Evolutionary conservation across 306 rosid genomes (phyloP), one percentile per base, ranked within the genome.

Genomic region (Glycine tomentella): DNA sequence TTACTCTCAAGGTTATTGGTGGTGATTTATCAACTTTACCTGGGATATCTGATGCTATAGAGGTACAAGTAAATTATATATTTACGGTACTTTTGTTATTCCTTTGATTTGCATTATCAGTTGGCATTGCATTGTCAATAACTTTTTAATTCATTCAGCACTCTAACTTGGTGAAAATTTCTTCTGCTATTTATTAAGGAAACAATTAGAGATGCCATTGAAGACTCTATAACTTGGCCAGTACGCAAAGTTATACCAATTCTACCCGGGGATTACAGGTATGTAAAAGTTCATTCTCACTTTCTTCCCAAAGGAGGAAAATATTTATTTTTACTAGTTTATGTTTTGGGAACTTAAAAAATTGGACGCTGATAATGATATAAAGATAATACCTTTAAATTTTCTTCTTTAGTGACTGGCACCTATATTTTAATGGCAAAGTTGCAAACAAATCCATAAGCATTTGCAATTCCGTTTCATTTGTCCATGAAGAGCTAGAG

Each of bases 161-260:
- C 34, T 61, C 45, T 62, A 48, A 25, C 33, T 53, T 8, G 8
- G 36, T 31, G 46, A 34, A 57, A 49, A 62, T 56, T 53, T 72
- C 52, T 17, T 78, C 31, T 80, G 63, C n/a, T 31, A 63, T 78
- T 48, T 53, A 56, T 76, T 44, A 87, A 25, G 98, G 98, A 90
- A 87, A 95, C 97, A 67, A 89, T 95, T 74, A 87, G 88, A 74
- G 98, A 95, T 83, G 98, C 99, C 57, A 73, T 95, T 61, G 99
- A 95, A 89, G 99, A 91, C 84, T 85, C 91, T 38, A 88, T 95
- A 84, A 90, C 90, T 81, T 95, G 99, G 99, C 99, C 99, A 17
- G 97, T 93, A 49, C 91, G 99, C 42, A 84, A 84, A 76, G 74
- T 93, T 61, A 78, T 93, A 56, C 96, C 99, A 68, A 90, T 95